A percentile compares a stretch with the other conserved stretches of the same genome.
Evolutionary conservation across 352 stramenopile species (phyloP).

Genomic region (Blastocystis sp.): DNA sequence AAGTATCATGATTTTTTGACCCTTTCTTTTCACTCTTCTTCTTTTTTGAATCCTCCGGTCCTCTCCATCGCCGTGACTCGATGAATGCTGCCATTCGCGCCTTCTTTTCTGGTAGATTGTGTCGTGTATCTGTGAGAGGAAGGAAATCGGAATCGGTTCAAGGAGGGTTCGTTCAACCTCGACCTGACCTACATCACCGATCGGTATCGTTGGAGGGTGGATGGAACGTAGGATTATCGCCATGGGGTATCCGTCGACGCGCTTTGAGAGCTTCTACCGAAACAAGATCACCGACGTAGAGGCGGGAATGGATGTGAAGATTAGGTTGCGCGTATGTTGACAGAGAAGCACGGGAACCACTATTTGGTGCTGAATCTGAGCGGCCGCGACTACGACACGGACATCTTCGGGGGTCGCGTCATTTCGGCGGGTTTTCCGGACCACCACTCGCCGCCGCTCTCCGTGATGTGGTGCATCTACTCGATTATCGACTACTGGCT

Average conservation of each 20-base stretch:
- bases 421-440: constrained; percentile 46
- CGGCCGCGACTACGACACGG: constrained; percentile 21
- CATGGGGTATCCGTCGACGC: constrained; percentile 51
- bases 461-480: constrained; percentile 42
- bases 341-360: constrained; percentile 26
- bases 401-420: neutral
- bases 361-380: constrained; percentile 57
- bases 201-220: neutral
- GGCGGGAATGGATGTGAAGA: neutral
- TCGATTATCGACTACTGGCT: constrained; percentile 55
- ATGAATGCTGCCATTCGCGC: constrained; percentile 22
- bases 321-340: constrained; percentile 40
- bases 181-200: constrained; percentile 54
- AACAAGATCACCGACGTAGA: constrained; percentile 41
- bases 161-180: constrained; percentile 34
- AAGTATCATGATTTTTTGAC: constrained; percentile 75
- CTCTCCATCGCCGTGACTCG: no score
- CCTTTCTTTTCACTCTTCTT: no score
- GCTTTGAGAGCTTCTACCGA: constrained; percentile 29
- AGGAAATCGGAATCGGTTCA: constrained; percentile 54
- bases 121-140: neutral
- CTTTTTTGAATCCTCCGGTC: no score
- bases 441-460: constrained; percentile 30
- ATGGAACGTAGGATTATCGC: constrained; percentile 47
- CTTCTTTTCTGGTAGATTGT: constrained; percentile 28